Evolutionary conservation across 2,329 filamentous ascomycete species (phyloP).

Genomic region (Ilyonectria destructans): DNA sequence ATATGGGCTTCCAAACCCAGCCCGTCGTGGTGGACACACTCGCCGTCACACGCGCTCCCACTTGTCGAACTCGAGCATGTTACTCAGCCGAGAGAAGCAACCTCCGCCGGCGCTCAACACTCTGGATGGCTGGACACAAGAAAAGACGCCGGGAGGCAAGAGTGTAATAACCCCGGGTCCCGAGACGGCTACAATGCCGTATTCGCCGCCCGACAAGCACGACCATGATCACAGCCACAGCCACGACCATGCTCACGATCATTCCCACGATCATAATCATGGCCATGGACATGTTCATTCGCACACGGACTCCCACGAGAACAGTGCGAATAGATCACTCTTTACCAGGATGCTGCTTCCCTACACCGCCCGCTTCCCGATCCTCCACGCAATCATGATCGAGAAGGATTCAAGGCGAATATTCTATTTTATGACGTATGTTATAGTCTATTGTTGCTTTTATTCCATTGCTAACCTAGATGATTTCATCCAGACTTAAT

Average conservation of each 20-base stretch:
- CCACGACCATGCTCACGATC: conserved; percentile 49
- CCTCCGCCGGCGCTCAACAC: conserved; percentile 54
- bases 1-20: conserved; percentile 42
- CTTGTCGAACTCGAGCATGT: conserved; percentile 50
- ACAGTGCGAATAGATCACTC: conserved; percentile 71
- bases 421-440: conserved; percentile 95
- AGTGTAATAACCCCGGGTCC: conserved; percentile 56
- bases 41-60: conserved; percentile 52
- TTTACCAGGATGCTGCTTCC: conserved; percentile 83
- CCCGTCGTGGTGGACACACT: conserved; percentile 37
- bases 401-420: conserved; percentile 96
- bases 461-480: conserved; percentile 37
- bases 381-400: conserved; percentile 87
- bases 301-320: conserved; percentile 53
- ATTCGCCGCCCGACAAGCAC: conserved; percentile 51
- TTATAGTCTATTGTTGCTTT: conserved; percentile 20
- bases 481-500: conserved; percentile 77
- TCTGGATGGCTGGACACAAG: conserved; percentile 60
- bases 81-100: conserved; percentile 51
- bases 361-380: conserved; percentile 79
- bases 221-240: conserved; percentile 50
- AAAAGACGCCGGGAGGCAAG: conserved; percentile 59
- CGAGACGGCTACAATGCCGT: conserved; percentile 48
- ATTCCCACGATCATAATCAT: conserved; percentile 46
- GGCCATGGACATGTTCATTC: conserved; percentile 42